Conservation (phyloP, 2,329 filamentous ascomycete genomes). For the Bipolaris oryzae region DNA sequence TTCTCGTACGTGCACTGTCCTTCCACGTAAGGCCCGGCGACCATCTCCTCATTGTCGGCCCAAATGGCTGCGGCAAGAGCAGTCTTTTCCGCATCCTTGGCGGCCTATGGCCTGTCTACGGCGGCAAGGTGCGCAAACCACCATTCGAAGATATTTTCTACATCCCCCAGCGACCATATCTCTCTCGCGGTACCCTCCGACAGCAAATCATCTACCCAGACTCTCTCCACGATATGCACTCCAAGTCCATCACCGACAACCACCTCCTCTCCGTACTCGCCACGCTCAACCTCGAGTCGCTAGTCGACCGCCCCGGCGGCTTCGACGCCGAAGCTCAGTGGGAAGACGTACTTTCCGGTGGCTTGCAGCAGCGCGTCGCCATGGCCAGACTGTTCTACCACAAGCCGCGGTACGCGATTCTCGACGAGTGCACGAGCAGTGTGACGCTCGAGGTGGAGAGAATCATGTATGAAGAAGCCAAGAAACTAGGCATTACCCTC, state of each 20-base stretch:
- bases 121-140: slow-evolving; percentile 89
- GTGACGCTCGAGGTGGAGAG: slow-evolving; percentile 96
- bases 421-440: slow-evolving; percentile 94
- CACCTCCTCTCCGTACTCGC: slow-evolving; percentile 79
- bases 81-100: slow-evolving; percentile 95
- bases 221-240: slow-evolving; percentile 82
- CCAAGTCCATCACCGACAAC: slow-evolving; percentile 79
- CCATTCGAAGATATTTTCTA: slow-evolving; percentile 95
- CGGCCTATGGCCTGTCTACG: slow-evolving; percentile 96
- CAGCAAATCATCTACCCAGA: slow-evolving; percentile 98
- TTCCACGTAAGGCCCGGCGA: slow-evolving; percentile 87
- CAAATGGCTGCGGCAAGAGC: slow-evolving; percentile 96
- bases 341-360: slow-evolving; percentile 90
- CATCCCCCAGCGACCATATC: slow-evolving; percentile 93
- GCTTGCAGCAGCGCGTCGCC: slow-evolving; percentile 92
- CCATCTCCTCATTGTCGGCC: slow-evolving; percentile 91
- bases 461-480: slow-evolving; percentile 96
- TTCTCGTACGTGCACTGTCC: slow-evolving; percentile 82
- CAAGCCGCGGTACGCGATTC: slow-evolving; percentile 86
- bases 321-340: slow-evolving; percentile 97
- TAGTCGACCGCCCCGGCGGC: slow-evolving; percentile 78
- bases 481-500: slow-evolving; percentile 86
- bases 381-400: slow-evolving; percentile 98
- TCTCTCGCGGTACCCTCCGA: slow-evolving; percentile 87
- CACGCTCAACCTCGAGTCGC: slow-evolving; percentile 79